Conservation (phyloP, 805 yeast species). For the Ogataea dorogensis region DNA sequence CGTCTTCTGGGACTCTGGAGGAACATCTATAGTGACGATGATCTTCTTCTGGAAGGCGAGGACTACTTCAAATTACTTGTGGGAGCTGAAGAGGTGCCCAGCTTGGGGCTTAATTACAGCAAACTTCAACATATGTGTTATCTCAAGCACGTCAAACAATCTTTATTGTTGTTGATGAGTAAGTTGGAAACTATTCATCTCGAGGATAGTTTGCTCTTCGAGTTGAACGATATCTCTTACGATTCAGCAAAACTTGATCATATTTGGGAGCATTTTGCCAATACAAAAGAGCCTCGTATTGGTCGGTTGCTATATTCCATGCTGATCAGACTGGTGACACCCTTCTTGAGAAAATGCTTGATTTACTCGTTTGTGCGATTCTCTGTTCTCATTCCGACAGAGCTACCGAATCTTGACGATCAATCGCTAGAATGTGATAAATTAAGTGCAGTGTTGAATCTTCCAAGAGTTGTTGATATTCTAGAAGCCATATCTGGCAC, state of each 20-base stretch:
- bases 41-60: conserved; percentile 33
- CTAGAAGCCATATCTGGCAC: conserved; percentile 13
- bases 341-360: conserved; percentile 63
- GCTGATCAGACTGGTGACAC: conserved; percentile 55
- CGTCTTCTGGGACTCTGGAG: conserved; percentile 46
- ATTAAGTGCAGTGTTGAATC: conserved; percentile 47
- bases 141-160: conserved; percentile 52
- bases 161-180: conserved; percentile 27
- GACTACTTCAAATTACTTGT: conserved; percentile 58
- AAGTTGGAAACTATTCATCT: conserved; percentile 12
- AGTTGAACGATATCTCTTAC: conserved; percentile 13
- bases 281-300: conserved; percentile 29
- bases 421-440: conserved; percentile 50
- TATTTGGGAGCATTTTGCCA: conserved; percentile 27
- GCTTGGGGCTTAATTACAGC: conserved; percentile 44
- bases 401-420: conserved; percentile 22
- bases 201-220: conserved; percentile 9
- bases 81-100: conserved; percentile 47
- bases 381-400: conserved; percentile 41
- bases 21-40: conserved; percentile 46
- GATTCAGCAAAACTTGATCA: conserved; percentile 15
- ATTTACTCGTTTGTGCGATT: conserved; percentile 54
- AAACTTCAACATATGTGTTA: conserved; percentile 49
- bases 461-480: conserved; percentile 40
- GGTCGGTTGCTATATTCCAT: conserved; percentile 49